These are phyloP conservation scores for Populus simonii DNA, from an alignment of 345 rosid genomes.

Conservation along the genomic window DNA sequence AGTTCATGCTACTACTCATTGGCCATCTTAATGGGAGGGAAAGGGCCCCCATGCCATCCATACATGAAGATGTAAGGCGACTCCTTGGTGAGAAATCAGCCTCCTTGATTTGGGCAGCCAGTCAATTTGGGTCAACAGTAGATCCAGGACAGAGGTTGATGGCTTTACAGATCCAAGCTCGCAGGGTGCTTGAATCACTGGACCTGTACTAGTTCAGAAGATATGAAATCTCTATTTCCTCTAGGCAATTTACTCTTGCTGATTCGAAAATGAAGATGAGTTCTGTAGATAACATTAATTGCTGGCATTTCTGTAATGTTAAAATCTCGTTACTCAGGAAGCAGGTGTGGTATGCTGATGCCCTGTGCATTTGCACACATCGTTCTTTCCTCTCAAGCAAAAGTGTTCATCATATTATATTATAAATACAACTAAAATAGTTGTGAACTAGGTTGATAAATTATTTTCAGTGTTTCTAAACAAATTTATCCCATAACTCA, in stretches of 20 bases:
- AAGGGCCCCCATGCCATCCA: constrained; percentile 68
- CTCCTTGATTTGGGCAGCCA: constrained; percentile 96
- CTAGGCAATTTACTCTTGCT: not conserved
- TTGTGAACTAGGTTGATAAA: no score
- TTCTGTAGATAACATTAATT: not conserved
- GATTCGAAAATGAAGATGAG: not conserved
- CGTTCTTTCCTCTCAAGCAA: not conserved
- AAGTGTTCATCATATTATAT: not conserved
- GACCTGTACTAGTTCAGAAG: constrained; percentile 35
- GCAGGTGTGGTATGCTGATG: not conserved
- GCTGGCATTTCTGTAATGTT: not conserved
- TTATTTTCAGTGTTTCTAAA: no score
- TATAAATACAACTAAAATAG: no score
- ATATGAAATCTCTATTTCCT: not conserved
- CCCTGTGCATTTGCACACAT: not conserved
- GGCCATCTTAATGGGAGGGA: constrained; percentile 89
- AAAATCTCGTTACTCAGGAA: not conserved
- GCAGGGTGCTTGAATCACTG: constrained; percentile 84
- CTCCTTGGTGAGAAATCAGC: constrained; percentile 94
- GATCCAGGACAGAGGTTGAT: constrained; percentile 83
- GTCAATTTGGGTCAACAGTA: constrained; percentile 83
- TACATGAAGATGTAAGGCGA: constrained; percentile 80
- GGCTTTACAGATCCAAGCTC: constrained; percentile 85
- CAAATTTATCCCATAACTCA: no score
- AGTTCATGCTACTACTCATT: constrained; percentile 82